phyloP scores from a whole-genome alignment of 1,284 basidiomycete genomes.

The Pisolithus thermaeus region DNA sequence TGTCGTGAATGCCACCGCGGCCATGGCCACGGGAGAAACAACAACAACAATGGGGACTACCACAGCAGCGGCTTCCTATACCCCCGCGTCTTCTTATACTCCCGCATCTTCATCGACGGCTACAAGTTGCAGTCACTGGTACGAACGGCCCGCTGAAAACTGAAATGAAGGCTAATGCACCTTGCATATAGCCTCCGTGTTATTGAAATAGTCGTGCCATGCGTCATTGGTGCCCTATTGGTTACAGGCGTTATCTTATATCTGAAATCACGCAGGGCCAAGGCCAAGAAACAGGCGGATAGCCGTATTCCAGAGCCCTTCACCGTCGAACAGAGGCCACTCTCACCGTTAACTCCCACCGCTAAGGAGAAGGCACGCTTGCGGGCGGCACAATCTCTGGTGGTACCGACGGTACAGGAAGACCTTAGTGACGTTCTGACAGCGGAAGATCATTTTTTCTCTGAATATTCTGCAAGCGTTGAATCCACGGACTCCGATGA shows the following conservation, averaged over 20 bases:
- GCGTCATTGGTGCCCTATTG: background rate
- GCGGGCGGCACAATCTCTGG: background rate
- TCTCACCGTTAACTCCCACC: background rate
- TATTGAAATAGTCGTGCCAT: constrained; percentile 5
- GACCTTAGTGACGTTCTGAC: background rate
- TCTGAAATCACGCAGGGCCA: constrained; percentile 2
- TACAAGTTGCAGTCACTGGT: background rate
- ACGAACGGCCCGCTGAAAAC: background rate
- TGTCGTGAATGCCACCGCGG: too few relatives aligned
- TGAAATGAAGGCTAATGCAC: background rate
- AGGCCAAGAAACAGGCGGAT: background rate
- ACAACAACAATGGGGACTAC: too few relatives aligned
- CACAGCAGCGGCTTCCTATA: too few relatives aligned
- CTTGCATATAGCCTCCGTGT: constrained; percentile 3
- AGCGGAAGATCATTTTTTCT: too few relatives aligned
- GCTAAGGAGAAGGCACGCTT: background rate
- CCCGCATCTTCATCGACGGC: too few relatives aligned
- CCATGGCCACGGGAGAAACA: too few relatives aligned
- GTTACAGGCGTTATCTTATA: constrained; percentile 2
- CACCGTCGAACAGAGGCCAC: background rate
- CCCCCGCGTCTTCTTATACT: too few relatives aligned
- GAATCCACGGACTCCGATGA: too few relatives aligned
- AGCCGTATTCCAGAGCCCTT: constrained; percentile 5
- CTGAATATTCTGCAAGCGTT: too few relatives aligned
- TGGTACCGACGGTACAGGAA: background rate